Evolutionary conservation across 1,284 basidiomycete species (phyloP), one percentile per base, ranked within the genome.

Genomic region (Cryptococcus sp.): DNA sequence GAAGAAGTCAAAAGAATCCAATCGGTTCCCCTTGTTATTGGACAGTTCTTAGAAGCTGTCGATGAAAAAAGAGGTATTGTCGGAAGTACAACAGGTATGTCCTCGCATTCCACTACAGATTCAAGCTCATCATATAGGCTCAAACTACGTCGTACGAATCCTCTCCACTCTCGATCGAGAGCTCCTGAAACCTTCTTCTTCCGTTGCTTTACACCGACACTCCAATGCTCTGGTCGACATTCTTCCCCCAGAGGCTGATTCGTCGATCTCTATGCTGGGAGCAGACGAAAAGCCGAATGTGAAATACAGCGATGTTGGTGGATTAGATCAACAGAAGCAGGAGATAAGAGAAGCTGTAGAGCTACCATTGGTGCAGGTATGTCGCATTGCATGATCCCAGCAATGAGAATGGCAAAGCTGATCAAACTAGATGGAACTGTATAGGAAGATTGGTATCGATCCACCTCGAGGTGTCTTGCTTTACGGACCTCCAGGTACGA

Each of bases 1-100:
- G 96, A 99, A 77, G 96, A 99, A 80, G 96, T 99, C 67, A 98
- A 98, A 80, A 88, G 96, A 55, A 99, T 99, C 72, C 94, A 99
- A 79, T 92, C 90, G 49, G 96, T 98, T 3, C 96, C 96, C 0
- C 86, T 99, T n/a, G 96, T 99, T 69, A 99, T 99, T 67, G 96
- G 96, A 51, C 96, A 99, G 76, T 99, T 99, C 81, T 84, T 98
- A 45, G 96, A 99, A 78, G 90, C 96, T 53, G 98, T 99, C 74
- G 96, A 99, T 80, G 91, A 98, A 76, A 87, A 89, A 70, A 93
- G 95, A 23, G 94, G 89, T 58, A 99, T 99, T 63, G 96, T 98
- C 23, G 96, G 95, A 41, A 94, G 90, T 33, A 99, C 96, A 0
- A 98, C 96, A 7, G 95, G 76, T 78, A 36, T 36, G 72, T 63